Base-by-base conservation (phyloP, 345 rosid genomes). In the Firmiana major region DNA sequence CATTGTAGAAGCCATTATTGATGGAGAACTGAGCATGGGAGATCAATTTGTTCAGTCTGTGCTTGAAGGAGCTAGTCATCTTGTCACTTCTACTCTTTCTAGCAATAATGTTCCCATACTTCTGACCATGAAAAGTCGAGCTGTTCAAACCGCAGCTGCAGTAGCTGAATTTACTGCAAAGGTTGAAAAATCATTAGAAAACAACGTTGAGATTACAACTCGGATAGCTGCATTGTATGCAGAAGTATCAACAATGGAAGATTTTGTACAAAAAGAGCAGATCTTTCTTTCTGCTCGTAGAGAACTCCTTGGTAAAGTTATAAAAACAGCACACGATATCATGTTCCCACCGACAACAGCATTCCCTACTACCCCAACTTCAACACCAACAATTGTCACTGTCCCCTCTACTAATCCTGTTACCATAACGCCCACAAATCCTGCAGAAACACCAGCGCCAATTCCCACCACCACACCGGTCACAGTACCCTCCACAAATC, bases 321-420 rank as follows among this genome's bases (percentile, higher is more conserved):
- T 66, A 69, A 73, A 83, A 58, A 62, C 78, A 76, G 11, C 54
- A 22, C 88, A 78, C 78, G 97, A 91, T 55, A 63, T 45, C 45
- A 60, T 78, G 45, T 66, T 79, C 74, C 82, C 92, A 21, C 88
- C 92, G 7, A 43, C 82, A 31, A 79, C 84, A 31, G 42, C 58
- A n/a, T 43, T 77, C 21, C 83, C 84, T 46, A 72, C 73, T 38
- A 59, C 80, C 34, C 87, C 87, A 24, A 68, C 77, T 62, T 63
- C 90, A 16, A 78, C 90, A 1, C 95, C 97, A 6, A 89, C 80
- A 1, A 78, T 89, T 0, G 85, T 92, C 79, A 93, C 89, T 0
- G 89, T 88, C 51, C 93, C 92, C 7, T 84, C 87, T 11, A 83
- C 83, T 17, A 80, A 78, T 53, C 88, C 93, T 17, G 89, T 79